Percentiles rank a stretch among this genome's conserved stretches.
Evolutionary conservation across 176 grass and related monocot genomes (phyloP).

Genomic region (Carex cristatella): DNA sequence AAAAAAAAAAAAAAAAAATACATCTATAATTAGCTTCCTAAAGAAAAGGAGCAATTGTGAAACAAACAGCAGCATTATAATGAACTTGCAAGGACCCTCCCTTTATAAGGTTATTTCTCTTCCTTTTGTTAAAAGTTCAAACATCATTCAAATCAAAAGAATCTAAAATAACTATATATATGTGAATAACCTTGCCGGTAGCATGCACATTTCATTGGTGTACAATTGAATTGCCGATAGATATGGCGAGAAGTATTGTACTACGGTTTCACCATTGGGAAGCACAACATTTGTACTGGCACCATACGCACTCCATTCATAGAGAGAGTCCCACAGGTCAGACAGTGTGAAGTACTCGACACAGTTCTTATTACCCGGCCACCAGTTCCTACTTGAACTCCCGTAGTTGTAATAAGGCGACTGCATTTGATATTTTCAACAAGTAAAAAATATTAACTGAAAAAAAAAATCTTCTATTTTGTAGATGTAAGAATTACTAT

Average conservation of each 20-base stretch:
- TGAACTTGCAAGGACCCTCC: not conserved
- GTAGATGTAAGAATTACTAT: not conserved
- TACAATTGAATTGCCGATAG: constrained; percentile 85
- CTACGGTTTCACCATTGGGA: constrained; percentile 30
- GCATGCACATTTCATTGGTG: constrained; percentile 35
- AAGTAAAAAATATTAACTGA: constrained; percentile 1
- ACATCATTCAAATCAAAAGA: not conserved
- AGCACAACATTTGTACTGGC: constrained; percentile 47
- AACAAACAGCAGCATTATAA: not conserved
- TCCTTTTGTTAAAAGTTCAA: not conserved
- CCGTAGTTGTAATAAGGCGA: constrained; percentile 18
- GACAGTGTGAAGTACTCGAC: constrained; percentile 61
- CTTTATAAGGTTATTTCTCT: not conserved
- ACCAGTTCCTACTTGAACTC: constrained; percentile 27
- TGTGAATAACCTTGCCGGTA: constrained; percentile 46
- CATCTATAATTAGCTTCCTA: not conserved
- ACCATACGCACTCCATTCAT: constrained; percentile 77
- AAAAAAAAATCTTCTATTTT: not conserved
- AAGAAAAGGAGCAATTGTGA: not conserved
- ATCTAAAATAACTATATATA: not conserved
- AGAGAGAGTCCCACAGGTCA: constrained; percentile 69
- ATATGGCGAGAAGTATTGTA: constrained; percentile 79
- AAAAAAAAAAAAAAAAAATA: not conserved
- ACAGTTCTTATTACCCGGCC: constrained; percentile 14
- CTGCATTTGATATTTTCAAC: constrained; percentile 29